Evolutionary conservation across 2,329 filamentous ascomycete species (phyloP).

Genomic region (Huntiella abstrusa): DNA sequence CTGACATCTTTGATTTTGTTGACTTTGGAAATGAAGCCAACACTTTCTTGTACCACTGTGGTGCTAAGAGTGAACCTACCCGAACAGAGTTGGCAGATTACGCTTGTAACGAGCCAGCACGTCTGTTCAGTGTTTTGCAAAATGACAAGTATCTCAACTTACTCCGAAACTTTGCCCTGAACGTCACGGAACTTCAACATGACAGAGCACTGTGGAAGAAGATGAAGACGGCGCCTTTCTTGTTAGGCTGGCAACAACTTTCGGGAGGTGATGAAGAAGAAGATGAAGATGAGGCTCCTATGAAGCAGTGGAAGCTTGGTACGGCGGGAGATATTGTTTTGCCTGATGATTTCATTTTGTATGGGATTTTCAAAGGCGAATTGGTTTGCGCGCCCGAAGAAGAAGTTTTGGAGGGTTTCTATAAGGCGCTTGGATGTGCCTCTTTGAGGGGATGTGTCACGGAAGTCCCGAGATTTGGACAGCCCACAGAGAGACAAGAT

Average conservation of each 20-base stretch:
- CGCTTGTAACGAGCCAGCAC: constrained; percentile 66
- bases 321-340: constrained; percentile 55
- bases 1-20: constrained; percentile 90
- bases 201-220: constrained; percentile 61
- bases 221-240: constrained; percentile 56
- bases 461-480: constrained; percentile 56
- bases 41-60: constrained; percentile 69
- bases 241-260: constrained; percentile 52
- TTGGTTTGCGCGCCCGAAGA: constrained; percentile 81
- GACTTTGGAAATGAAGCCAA: constrained; percentile 83
- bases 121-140: constrained; percentile 62
- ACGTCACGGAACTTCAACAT: constrained; percentile 47
- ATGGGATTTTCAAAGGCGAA: constrained; percentile 68
- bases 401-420: constrained; percentile 69
- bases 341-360: constrained; percentile 75
- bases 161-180: constrained; percentile 62
- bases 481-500: constrained; percentile 45
- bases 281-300: constrained; percentile 39
- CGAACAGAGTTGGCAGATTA: constrained; percentile 69
- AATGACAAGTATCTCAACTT: constrained; percentile 76
- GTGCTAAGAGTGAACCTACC: constrained; percentile 79
- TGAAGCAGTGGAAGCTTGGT: constrained; percentile 64
- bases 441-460: constrained; percentile 61
- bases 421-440: constrained; percentile 59
- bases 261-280: constrained; percentile 17